phyloP scores from a whole-genome alignment of 2,329 filamentous ascomycete species.

The Aspergillus udagawae region DNA sequence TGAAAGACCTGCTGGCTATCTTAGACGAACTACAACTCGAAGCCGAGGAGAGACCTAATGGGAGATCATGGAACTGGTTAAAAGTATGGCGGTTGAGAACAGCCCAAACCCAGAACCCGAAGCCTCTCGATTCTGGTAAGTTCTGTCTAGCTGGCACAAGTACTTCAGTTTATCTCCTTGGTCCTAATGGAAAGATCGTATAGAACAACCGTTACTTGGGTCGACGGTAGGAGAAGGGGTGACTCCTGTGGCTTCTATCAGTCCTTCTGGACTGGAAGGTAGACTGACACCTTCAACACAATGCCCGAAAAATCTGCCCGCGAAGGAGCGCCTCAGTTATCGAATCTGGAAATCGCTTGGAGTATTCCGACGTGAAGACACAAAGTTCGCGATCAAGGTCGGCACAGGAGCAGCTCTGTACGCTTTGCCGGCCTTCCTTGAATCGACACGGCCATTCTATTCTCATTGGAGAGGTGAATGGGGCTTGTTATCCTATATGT shows the following conservation, averaged over 20 bases:
- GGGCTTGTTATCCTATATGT: slow-evolving; percentile 95
- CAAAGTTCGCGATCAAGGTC: slow-evolving; percentile 85
- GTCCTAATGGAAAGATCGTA: slow-evolving; percentile 1
- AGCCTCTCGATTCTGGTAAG: slow-evolving; percentile 27
- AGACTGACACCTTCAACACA: background rate
- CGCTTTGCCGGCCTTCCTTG: slow-evolving; percentile 82
- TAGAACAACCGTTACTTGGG: slow-evolving; percentile 11
- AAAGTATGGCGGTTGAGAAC: slow-evolving; percentile 62
- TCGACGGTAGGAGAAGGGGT: slow-evolving; percentile 2
- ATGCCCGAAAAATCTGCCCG: slow-evolving; percentile 3
- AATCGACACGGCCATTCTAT: slow-evolving; percentile 73
- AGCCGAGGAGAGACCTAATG: slow-evolving; percentile 57
- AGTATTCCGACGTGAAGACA: slow-evolving; percentile 60
- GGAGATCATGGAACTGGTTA: slow-evolving; percentile 79
- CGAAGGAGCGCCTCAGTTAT: slow-evolving; percentile 38
- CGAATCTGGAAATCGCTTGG: slow-evolving; percentile 53
- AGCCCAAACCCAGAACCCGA: slow-evolving; percentile 8
- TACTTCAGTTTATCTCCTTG: background rate
- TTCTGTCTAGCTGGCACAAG: slow-evolving; percentile 19
- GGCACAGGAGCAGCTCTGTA: slow-evolving; percentile 85
- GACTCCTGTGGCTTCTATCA: slow-evolving; percentile 1
- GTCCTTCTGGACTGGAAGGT: background rate
- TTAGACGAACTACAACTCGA: slow-evolving; percentile 77
- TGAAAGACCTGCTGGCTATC: slow-evolving; percentile 75
- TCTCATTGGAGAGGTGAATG: slow-evolving; percentile 91